Percentiles rank a stretch among this genome's conserved stretches.
Conservation (phyloP, 805 yeast genomes). For the Pichia heedii region DNA sequence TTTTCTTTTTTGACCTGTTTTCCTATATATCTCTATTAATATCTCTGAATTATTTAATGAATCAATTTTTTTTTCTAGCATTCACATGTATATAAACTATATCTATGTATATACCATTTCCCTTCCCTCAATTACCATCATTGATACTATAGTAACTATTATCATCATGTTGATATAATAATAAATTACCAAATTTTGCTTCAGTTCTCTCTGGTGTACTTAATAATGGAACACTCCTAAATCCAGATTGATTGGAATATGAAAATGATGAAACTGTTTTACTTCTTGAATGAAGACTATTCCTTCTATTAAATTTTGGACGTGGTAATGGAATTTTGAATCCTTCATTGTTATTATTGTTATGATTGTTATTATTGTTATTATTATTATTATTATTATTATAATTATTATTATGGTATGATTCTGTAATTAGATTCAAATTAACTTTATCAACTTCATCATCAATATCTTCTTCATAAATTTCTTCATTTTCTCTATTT, state of each 20-base stretch:
- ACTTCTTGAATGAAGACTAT: slow-evolving; percentile 17
- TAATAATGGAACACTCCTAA: slow-evolving; percentile 8
- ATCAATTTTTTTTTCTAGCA: no score
- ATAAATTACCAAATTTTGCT: slow-evolving; percentile 2
- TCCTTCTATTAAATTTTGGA: slow-evolving; percentile 2
- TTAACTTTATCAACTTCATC: slow-evolving; percentile 2
- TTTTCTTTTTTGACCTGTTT: no score
- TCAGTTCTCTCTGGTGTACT: slow-evolving; percentile 8
- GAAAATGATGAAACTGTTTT: slow-evolving; percentile 20
- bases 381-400: no score
- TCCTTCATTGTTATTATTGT: slow-evolving; percentile 2
- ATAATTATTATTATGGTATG: no score
- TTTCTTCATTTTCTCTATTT: background rate
- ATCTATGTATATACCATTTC: no score
- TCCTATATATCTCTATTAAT: no score
- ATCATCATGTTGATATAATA: slow-evolving; percentile 1
- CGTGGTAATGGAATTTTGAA: slow-evolving; percentile 10
- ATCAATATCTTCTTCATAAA: slow-evolving; percentile 10
- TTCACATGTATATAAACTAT: no score
- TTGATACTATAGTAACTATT: slow-evolving; percentile 3
- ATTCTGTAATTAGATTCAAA: background rate
- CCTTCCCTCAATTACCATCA: no score
- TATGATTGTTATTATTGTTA: background rate
- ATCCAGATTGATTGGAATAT: slow-evolving; percentile 6
- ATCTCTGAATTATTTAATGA: no score